phyloP scores from a whole-genome alignment of 1,284 basidiomycete species.

The Chalciporus piperatoides region DNA sequence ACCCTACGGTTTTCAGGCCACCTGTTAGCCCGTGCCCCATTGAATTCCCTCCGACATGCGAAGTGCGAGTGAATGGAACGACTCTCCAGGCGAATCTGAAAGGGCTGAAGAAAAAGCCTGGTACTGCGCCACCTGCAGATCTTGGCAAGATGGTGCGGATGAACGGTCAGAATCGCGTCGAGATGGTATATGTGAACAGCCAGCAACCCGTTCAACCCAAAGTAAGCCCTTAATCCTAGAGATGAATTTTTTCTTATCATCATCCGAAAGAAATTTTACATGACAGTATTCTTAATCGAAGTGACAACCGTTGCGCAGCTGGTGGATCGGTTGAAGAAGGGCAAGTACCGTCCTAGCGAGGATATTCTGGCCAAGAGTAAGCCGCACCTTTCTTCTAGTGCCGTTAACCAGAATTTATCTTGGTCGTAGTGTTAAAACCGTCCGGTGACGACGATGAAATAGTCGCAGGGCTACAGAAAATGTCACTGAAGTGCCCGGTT shows the following conservation, averaged over 20 bases:
- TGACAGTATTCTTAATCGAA: conserved; percentile 82
- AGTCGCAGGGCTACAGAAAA: conserved; percentile 78
- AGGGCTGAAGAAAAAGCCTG: conserved; percentile 95
- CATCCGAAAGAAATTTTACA: conserved; percentile 84
- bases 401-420: conserved; percentile 5
- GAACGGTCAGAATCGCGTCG: conserved; percentile 61
- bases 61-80: conserved; percentile 79
- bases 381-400: conserved; percentile 20
- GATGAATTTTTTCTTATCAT: conserved; percentile 14
- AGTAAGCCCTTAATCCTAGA: conserved; percentile 36
- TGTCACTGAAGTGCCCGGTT: conserved; percentile 91
- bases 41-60: conserved; percentile 90
- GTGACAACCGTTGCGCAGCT: conserved; percentile 62
- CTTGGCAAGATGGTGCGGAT: conserved; percentile 59
- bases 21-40: conserved; percentile 61
- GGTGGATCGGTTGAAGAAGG: conserved; percentile 63
- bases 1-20: conserved; percentile 49
- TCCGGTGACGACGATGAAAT: conserved; percentile 82
- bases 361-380: conserved; percentile 67
- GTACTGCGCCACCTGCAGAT: conserved; percentile 90
- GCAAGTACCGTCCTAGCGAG: conserved; percentile 60
- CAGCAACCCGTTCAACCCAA: conserved; percentile 72
- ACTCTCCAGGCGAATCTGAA: conserved; percentile 77
- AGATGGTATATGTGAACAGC: conserved; percentile 90
- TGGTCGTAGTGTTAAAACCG: conserved; percentile 54